Evolutionary conservation across 148 eudicot genomes (phyloP), one percentile per base, ranked within the genome.

Genomic region (Gaultheria prostrata): DNA sequence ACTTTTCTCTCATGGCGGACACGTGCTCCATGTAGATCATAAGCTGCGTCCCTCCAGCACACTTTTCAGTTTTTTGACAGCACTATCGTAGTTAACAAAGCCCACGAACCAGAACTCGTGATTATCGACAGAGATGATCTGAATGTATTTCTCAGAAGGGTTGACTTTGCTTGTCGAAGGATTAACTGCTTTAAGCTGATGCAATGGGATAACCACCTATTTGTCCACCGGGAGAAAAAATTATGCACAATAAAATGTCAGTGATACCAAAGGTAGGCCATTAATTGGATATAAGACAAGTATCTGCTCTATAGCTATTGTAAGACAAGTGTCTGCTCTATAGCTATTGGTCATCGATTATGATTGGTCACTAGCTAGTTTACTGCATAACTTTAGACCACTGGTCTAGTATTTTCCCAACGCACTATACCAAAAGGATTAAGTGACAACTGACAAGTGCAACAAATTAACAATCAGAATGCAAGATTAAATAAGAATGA

Each of bases 51-150:
- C 84, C 61, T 88, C 87, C 76, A 91, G 28, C 12, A 84, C 84
- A 67, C 91, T 93, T 86, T 89, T 93, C 72, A 95, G 86, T 87
- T 83, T 86, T 86, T 94, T 92, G 81, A 93, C 97, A n/a, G 98
- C 98, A 76, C 91, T 90, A 20, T 92, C 97, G 76, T 95, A 93
- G 86, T 91, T 78, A 54, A 95, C 90, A 74, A 95, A 95, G 28
- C 94, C 97, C 93, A 95, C 88, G 86, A 91, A 95, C 98, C 98
- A 95, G 79, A 95, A 95, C 84, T 95, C 98, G 24, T 95, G 98
- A 82, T 89, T 88, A 85, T 95, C 98, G 61, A 91, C 89, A 0
- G 95, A 90, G 85, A 95, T 94, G 33, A 94, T 87, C 91, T 95
- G 98, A 70, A 95, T 91, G 86, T 92, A 95, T 63, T 95, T 95